Base-by-base conservation (phyloP, 1,284 basidiomycete genomes). In the Xerocomus minutiporus region DNA sequence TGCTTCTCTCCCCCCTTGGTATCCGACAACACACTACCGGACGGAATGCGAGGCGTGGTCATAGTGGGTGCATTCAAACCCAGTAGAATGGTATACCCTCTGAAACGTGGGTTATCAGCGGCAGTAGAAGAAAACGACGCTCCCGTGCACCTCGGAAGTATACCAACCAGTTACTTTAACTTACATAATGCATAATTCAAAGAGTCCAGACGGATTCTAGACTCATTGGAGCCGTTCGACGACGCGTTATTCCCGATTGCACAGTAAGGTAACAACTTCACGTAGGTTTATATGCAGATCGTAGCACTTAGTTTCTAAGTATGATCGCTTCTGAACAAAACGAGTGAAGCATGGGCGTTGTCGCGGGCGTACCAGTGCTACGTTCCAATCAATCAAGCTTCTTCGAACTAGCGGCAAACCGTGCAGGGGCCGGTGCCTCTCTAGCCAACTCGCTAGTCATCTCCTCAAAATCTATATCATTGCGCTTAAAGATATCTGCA, bases 401-500 rank as follows among this genome's bases (percentile, higher is more conserved):
- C 57, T 69, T 70, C 9, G 66, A 70, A 31, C 46, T 45, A 29
- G 34, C 51, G 12, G 49, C 35, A 48, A 66, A 66, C 34, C 63
- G 67, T 41, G 57, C 47, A 25, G 58, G 50, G 25, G 43, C 57
- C 2, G 59, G 52, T 15, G 48, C 41, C 45, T 66, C 57, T 29
- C 52, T 52, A 13, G 57, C 53, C 12, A 67, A 41, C 32, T 67
- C 64, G n/a, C 8, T 45, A 0, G 64, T 69, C 46, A 67, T 17
- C 50, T 61, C 57, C 29, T 62, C 65, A 32, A 67, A 67, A 47
- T 67, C 68, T 2, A 67, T 49, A 11, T 63, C 64, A 32, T 69
- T 69, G 52, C 57, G 64, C 42, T 56, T 59, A 50, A 70, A 67
- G 35, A 67, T 68, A 35, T 67, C 67, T 23, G 67, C 66, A 29